Evolutionary conservation across 345 rosid genomes (phyloP).

Genomic region (Draba incana): DNA sequence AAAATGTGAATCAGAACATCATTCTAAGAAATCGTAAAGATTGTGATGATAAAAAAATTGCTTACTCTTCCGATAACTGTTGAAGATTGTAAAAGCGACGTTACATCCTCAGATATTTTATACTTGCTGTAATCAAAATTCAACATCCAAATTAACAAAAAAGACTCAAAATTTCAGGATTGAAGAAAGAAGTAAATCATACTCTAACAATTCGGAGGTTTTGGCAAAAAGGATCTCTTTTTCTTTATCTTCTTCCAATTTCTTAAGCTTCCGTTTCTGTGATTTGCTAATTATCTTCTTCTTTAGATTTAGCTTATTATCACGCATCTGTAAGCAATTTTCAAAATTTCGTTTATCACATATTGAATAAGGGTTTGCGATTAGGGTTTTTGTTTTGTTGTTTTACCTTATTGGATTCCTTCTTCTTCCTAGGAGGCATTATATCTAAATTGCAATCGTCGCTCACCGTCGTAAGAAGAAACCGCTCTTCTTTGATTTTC

Average conservation of each 20-base stretch:
- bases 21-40: background rate
- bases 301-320: slow-evolving; percentile 36
- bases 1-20: slow-evolving; percentile 5
- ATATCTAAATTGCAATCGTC: slow-evolving; percentile 59
- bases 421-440: slow-evolving; percentile 53
- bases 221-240: slow-evolving; percentile 47
- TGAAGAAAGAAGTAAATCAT: slow-evolving; percentile 27
- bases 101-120: slow-evolving; percentile 64
- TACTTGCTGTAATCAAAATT: slow-evolving; percentile 53
- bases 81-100: slow-evolving; percentile 68
- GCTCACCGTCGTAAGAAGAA: slow-evolving; percentile 8
- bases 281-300: slow-evolving; percentile 53
- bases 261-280: slow-evolving; percentile 70
- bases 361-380: background rate
- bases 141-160: slow-evolving; percentile 6
- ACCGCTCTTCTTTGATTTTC: too few relatives aligned
- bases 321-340: slow-evolving; percentile 31
- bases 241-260: slow-evolving; percentile 78
- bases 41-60: background rate
- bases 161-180: background rate
- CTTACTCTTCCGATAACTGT: slow-evolving; percentile 67
- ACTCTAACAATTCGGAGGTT: slow-evolving; percentile 66
- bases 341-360: background rate
- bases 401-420: slow-evolving; percentile 48
- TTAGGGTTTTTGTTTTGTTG: slow-evolving; percentile 2